A percentile compares a stretch with the other conserved stretches of the same genome.
phyloP scores from a whole-genome alignment of 768 basidiomycete genomes.

The Russula earlei region DNA sequence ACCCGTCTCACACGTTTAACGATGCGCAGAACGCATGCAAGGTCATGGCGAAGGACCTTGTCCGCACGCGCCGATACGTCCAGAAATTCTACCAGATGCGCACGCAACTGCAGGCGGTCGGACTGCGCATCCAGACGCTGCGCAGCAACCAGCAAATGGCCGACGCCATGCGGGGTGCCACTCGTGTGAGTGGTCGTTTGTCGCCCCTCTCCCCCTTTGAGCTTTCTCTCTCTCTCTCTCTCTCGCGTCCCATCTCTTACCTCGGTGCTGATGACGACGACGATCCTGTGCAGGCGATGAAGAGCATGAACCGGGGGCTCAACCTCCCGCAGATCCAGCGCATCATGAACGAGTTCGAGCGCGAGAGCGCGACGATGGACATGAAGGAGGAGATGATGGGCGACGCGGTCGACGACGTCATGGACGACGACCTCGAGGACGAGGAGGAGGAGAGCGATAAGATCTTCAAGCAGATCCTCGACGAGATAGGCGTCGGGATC shows the following conservation, averaged over 20 bases:
- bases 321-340: slow-evolving; percentile 91
- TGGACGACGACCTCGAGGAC: slow-evolving; percentile 86
- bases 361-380: slow-evolving; percentile 96
- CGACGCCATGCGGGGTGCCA: slow-evolving; percentile 97
- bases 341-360: slow-evolving; percentile 98
- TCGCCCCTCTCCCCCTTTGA: too few species aligned
- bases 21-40: slow-evolving; percentile 84
- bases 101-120: slow-evolving; percentile 94
- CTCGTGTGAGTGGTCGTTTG: slow-evolving; percentile 62
- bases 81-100: slow-evolving; percentile 99
- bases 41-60: slow-evolving; percentile 98
- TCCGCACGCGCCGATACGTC: slow-evolving; percentile 87
- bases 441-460: slow-evolving; percentile 95
- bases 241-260: not conserved
- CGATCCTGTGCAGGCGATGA: slow-evolving; percentile 70
- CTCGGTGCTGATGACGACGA: not conserved
- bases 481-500: slow-evolving; percentile 90
- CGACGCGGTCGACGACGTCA: slow-evolving; percentile 93
- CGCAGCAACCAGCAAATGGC: slow-evolving; percentile 99
- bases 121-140: slow-evolving; percentile 89
- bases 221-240: not conserved
- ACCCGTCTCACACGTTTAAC: not conserved
- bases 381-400: slow-evolving; percentile 99
- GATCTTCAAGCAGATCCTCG: slow-evolving; percentile 90
- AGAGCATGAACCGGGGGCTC: slow-evolving; percentile 90